A percentile compares a stretch with the other conserved stretches of the same genome.
These are phyloP conservation scores for Diaporthe citriasiana DNA, from an alignment of 2,329 filamentous ascomycete species.

Conservation along the genomic window DNA sequence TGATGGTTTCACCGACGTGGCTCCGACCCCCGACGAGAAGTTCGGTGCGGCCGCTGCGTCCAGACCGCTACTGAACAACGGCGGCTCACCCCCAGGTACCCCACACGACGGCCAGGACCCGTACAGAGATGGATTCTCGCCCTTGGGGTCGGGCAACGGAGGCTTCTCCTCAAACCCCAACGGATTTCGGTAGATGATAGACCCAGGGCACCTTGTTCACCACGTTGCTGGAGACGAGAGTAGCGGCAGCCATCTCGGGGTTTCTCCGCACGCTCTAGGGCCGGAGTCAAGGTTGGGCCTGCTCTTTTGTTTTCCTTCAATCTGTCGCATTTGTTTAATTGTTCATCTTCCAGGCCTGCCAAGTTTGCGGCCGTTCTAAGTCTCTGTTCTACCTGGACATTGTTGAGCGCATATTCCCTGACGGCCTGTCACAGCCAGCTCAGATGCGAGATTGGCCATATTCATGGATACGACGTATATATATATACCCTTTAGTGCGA, in stretches of 20 bases:
- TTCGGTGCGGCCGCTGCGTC: conserved; percentile 33
- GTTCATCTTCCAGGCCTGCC: neutral
- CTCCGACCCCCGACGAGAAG: conserved; percentile 43
- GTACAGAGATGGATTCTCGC: conserved; percentile 41
- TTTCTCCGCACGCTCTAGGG: conserved; percentile 2
- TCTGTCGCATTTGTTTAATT: neutral
- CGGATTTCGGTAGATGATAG: conserved; percentile 21
- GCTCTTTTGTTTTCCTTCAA: conserved; percentile 18
- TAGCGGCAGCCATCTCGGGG: neutral
- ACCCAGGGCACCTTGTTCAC: neutral
- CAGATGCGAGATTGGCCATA: conserved; percentile 15
- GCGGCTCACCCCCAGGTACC: conserved; percentile 38
- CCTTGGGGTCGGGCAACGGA: conserved; percentile 27
- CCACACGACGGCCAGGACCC: conserved; percentile 35
- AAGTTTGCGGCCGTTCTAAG: neutral
- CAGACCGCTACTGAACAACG: conserved; percentile 33
- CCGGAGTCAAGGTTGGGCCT: conserved; percentile 27
- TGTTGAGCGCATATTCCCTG: conserved; percentile 20
- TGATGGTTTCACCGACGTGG: conserved; percentile 57
- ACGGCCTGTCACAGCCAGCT: conserved; percentile 18
- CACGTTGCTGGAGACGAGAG: neutral
- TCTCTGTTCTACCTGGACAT: conserved; percentile 3
- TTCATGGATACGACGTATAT: conserved; percentile 32
- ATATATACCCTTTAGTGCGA: conserved; percentile 35
- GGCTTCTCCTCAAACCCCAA: conserved; percentile 27